Evolutionary conservation across 306 rosid genomes (phyloP), one percentile per base, ranked within the genome.

Genomic region (Luffa aegyptiaca): DNA sequence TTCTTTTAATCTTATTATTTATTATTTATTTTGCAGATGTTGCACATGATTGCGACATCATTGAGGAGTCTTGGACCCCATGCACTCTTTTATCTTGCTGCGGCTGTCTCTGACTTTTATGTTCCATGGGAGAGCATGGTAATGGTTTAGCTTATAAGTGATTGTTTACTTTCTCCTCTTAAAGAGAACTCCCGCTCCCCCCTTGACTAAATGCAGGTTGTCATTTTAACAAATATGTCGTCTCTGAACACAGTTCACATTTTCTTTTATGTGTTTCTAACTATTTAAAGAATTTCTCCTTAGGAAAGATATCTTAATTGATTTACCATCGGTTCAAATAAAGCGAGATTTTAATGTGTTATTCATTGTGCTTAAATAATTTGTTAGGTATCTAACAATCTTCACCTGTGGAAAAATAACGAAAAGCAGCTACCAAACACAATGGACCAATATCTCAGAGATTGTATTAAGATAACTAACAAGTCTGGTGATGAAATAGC

Each of bases 51-150:
- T 83, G 91, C 91, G 9, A 58, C 66, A 41, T 87, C 96, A 80
- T 18, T 83, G 84, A 84, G 85, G 78, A 71, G 85, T 75, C 73
- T 89, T 31, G 94, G 97, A 44, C 83, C 88, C 17, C 76, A 83
- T 75, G 92, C 88, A 81, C 84, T 95, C 84, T 90, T 91, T 89
- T 95, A 91, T 88, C 97, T 95, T 80, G 97, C 96, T 48, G 99
- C 99, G 76, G 99, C 99, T 48, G 97, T 87, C 74, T 91, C 99
- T 33, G 97, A 93, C 86, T 95, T 70, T 82, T 95, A 95, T 80
- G 96, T 92, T 81, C 99, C 97, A 78, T 95, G 97, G 99, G 81
- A 86, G 83, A 93, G 92, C 86, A 95, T 95, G 99, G 99, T 95
- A 90, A 83, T 78, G 66, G 33, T 45, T 58, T 59, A 77, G 59